Percentiles rank a stretch among this genome's conserved stretches.
These are phyloP conservation scores for Moricandia moricandioides DNA, from an alignment of 345 rosid species.

Conservation along the genomic window DNA sequence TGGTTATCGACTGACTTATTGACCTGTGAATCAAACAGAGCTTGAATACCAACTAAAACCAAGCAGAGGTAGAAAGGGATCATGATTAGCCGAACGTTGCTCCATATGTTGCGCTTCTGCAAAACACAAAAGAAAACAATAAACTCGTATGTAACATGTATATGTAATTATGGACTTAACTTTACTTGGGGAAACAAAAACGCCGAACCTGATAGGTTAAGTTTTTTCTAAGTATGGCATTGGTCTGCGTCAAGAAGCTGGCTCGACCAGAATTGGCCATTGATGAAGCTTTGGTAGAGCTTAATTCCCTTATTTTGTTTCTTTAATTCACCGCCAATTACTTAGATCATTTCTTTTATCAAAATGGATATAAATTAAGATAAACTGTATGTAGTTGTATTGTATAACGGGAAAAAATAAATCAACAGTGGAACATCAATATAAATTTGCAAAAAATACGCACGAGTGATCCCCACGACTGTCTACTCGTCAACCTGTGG, in stretches of 20 bases:
- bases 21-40: constrained; percentile 39
- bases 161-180: neutral
- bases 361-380: neutral
- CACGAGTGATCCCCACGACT: constrained; percentile 18
- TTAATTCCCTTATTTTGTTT: neutral
- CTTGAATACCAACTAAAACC: constrained; percentile 53
- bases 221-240: constrained; percentile 82
- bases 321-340: neutral
- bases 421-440: too few relatives aligned
- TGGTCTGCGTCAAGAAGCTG: constrained; percentile 67
- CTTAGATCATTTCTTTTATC: neutral
- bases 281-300: constrained; percentile 14
- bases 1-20: constrained; percentile 18
- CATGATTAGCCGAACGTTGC: constrained; percentile 64
- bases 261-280: constrained; percentile 52
- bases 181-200: neutral
- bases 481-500: neutral
- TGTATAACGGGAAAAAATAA: too few relatives aligned
- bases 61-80: constrained; percentile 71
- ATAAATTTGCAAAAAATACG: neutral
- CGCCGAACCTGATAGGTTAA: constrained; percentile 67
- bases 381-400: neutral
- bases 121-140: neutral
- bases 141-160: neutral
- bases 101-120: constrained; percentile 65